phyloP scores from a whole-genome alignment of 352 stramenopile genomes.

The Phytophthora nicotianae region DNA sequence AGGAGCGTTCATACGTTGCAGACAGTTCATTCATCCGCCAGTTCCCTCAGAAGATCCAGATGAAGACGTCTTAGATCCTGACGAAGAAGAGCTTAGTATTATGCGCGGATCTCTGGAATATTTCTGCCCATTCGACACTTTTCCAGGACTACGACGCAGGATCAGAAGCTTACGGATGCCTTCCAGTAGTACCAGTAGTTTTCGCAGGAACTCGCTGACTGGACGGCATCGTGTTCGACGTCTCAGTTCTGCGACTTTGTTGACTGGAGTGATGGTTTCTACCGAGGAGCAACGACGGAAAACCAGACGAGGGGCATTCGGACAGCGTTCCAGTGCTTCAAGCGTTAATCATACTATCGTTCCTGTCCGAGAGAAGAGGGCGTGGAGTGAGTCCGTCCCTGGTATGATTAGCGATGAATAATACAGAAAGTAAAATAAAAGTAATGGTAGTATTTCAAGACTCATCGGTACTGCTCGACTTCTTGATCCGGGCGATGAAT shows the following conservation, averaged over 20 bases:
- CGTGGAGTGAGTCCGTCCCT: constrained; percentile 4
- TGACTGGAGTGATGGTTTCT: constrained; percentile 8
- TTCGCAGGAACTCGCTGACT: constrained; percentile 19
- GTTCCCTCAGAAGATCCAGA: background rate
- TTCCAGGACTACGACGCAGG: constrained; percentile 26
- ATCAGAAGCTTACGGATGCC: background rate
- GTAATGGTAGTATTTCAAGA: background rate
- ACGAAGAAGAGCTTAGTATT: constrained; percentile 44
- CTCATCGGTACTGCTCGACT: constrained; percentile 12
- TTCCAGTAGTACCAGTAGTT: constrained; percentile 1
- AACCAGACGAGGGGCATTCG: constrained; percentile 20
- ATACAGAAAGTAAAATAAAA: too few relatives aligned
- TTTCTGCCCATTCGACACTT: constrained; percentile 53
- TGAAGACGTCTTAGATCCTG: background rate
- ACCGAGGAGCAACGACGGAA: constrained; percentile 8
- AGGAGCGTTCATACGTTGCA: constrained; percentile 21
- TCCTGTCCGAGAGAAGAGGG: constrained; percentile 5
- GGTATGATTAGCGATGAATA: constrained; percentile 16
- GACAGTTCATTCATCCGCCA: background rate
- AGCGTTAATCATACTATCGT: background rate
- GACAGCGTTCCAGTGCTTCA: constrained; percentile 9
- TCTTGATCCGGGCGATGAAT: constrained; percentile 73
- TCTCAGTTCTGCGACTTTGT: constrained; percentile 13
- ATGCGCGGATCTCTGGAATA: constrained; percentile 52
- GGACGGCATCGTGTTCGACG: constrained; percentile 19